Percentiles rank a stretch among this genome's conserved stretches.
These are phyloP conservation scores for Aurantiochytrium sp. DNA, from an alignment of 108 stramenopile genomes.

Conservation along the genomic window DNA sequence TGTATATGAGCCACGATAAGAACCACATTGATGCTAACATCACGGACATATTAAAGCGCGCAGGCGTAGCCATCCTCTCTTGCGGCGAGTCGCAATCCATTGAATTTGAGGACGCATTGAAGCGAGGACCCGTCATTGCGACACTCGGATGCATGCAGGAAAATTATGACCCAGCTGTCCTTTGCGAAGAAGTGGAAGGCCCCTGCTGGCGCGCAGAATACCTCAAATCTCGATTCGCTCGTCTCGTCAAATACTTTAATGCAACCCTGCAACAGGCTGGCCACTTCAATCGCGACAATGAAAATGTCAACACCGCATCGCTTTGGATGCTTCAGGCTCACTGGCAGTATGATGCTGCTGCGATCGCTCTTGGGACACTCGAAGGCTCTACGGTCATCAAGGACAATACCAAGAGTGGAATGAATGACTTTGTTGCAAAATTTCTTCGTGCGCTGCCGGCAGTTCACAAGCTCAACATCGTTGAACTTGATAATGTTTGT, in stretches of 20 bases:
- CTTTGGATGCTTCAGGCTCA: constrained; percentile 1
- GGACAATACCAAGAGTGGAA: background rate
- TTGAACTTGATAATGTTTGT: constrained; percentile 1
- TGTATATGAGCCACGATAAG: background rate
- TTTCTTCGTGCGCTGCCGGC: background rate
- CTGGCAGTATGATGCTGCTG: background rate
- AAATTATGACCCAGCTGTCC: background rate
- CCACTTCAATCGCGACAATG: background rate
- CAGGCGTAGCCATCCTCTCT: background rate
- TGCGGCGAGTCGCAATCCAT: background rate
- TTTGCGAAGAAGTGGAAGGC: background rate
- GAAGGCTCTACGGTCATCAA: background rate
- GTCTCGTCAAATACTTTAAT: background rate
- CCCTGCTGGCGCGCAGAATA: background rate
- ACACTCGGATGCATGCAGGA: background rate
- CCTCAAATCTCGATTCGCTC: background rate
- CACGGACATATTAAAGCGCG: background rate
- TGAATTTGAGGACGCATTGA: background rate
- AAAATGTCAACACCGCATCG: background rate
- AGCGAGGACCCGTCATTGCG: background rate
- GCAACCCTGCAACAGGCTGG: background rate
- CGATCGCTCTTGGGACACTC: background rate
- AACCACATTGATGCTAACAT: background rate
- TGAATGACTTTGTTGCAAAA: background rate
- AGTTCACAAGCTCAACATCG: background rate